Evolutionary conservation across 768 basidiomycete species (phyloP).

Genomic region (Amanita muscaria): DNA sequence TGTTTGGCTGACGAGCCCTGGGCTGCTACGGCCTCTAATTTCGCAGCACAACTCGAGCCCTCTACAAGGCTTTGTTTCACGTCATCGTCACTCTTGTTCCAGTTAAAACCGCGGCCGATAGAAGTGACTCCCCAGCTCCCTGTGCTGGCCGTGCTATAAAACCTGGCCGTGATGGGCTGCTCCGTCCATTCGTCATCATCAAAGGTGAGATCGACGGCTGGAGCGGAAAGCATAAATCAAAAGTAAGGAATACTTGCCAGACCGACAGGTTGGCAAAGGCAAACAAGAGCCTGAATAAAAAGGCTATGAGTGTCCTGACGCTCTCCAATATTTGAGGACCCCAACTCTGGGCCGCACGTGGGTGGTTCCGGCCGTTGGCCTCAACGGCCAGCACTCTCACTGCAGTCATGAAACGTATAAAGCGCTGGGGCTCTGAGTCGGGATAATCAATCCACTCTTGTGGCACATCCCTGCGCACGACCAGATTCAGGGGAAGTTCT

Average conservation of each 20-base stretch:
- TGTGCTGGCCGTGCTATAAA: slow-evolving; percentile 58
- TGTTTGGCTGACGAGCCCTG: slow-evolving; percentile 28
- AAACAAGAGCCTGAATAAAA: background rate
- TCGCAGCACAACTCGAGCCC: slow-evolving; percentile 11
- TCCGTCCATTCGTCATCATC: slow-evolving; percentile 67
- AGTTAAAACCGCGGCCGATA: slow-evolving; percentile 76
- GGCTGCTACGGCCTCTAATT: slow-evolving; percentile 12
- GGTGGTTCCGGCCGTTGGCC: background rate
- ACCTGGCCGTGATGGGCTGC: slow-evolving; percentile 35
- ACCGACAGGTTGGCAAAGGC: background rate
- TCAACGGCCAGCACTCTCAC: background rate
- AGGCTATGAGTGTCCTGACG: background rate
- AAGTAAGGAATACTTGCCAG: background rate
- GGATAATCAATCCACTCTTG: background rate
- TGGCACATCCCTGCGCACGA: background rate
- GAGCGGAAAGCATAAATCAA: slow-evolving; percentile 48
- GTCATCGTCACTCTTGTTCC: slow-evolving; percentile 40
- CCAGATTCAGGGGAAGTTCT: background rate
- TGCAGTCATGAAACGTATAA: background rate
- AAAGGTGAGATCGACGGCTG: slow-evolving; percentile 51
- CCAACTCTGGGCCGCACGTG: slow-evolving; percentile 9
- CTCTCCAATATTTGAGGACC: slow-evolving; percentile 4
- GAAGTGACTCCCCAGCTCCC: slow-evolving; percentile 83
- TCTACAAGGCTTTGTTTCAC: slow-evolving; percentile 11
- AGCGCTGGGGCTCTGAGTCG: no score